phyloP scores from a whole-genome alignment of 2,329 filamentous ascomycete species.

The Hypoxylon sp. region DNA sequence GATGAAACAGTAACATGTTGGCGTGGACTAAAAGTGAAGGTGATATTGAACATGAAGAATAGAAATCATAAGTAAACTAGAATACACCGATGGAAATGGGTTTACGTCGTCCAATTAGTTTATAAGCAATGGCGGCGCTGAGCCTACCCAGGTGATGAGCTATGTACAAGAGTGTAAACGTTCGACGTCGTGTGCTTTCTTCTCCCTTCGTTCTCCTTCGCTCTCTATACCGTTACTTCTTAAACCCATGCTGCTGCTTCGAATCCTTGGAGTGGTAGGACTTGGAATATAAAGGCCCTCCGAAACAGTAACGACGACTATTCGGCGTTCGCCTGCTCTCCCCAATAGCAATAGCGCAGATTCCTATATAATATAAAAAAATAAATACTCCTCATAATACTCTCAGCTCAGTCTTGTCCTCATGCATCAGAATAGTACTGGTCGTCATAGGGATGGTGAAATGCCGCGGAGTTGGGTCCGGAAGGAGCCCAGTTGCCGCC shows the following conservation, averaged over 20 bases:
- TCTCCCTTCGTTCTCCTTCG: no score
- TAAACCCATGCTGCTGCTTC: constrained; percentile 17
- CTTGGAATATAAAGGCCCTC: constrained; percentile 19
- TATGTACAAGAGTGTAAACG: constrained; percentile 25
- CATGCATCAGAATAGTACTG: constrained; percentile 65
- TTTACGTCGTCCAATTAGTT: constrained; percentile 31
- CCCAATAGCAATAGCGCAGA: constrained; percentile 4
- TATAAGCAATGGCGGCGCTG: constrained; percentile 6
- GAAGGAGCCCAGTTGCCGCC: constrained; percentile 56
- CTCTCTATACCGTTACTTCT: constrained; percentile 23
- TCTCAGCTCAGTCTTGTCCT: constrained; percentile 34
- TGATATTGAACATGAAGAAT: no score
- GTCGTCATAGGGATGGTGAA: constrained; percentile 58
- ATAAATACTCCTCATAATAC: constrained; percentile 15
- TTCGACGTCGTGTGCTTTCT: constrained; percentile 10
- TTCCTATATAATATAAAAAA: constrained; percentile 29
- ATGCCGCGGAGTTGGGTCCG: constrained; percentile 36
- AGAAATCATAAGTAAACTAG: no score
- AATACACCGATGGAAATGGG: not conserved
- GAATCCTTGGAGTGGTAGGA: no score
- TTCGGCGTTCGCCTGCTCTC: constrained; percentile 7
- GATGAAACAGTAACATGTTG: no score
- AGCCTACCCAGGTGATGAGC: constrained; percentile 11
- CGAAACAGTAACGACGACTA: constrained; percentile 1
- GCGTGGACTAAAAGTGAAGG: no score